Percentiles rank a stretch among this genome's conserved stretches.
Evolutionary conservation across 306 rosid genomes (phyloP).

Genomic region (Castanea sativa): DNA sequence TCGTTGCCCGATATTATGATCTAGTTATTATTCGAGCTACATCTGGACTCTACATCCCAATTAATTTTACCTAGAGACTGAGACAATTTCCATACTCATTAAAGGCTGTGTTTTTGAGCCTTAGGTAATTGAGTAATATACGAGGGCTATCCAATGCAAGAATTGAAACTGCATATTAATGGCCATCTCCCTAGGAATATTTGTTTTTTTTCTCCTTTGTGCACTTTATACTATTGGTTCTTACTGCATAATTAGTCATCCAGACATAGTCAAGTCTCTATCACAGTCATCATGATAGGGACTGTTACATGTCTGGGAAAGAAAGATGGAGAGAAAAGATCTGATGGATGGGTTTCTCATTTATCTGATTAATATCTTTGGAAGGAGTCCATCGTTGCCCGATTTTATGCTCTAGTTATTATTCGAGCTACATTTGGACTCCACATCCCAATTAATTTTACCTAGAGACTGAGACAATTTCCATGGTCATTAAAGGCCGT

Average conservation of each 20-base stretch:
- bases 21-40: neutral
- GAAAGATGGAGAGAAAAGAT: neutral
- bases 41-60: neutral
- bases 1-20: neutral
- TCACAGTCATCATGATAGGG: neutral
- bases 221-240: neutral
- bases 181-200: neutral
- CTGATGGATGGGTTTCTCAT: neutral
- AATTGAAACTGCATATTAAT: neutral
- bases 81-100: no score
- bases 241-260: neutral
- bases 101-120: no score
- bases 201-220: no score
- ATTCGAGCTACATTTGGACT: conserved; percentile 3
- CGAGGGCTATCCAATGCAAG: neutral
- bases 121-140: neutral
- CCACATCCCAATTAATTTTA: neutral
- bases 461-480: neutral
- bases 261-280: neutral
- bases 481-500: no score
- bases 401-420: neutral
- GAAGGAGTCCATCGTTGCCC: conserved; percentile 1
- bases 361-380: neutral
- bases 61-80: neutral
- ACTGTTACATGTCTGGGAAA: conserved; percentile 6